These are phyloP conservation scores for Picea sitchensis DNA, from an alignment of 75 land plant genomes.

Conservation along the genomic window DNA sequence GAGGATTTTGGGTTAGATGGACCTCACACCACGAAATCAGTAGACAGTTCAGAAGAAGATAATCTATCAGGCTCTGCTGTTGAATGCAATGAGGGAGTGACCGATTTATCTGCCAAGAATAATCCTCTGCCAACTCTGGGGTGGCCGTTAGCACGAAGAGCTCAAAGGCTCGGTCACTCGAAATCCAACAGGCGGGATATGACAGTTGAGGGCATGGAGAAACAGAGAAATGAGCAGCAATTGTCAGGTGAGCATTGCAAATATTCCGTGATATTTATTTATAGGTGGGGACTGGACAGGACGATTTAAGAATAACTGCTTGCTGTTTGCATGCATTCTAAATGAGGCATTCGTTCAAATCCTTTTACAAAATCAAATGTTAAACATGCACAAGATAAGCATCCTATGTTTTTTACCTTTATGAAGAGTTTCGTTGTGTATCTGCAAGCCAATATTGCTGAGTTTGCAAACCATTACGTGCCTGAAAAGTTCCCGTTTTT, in stretches of 20 bases:
- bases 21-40: not conserved
- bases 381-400: not conserved
- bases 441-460: too few species aligned
- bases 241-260: not conserved
- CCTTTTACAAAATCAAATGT: not conserved
- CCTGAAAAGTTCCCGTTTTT: too few species aligned
- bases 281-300: not conserved
- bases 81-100: not conserved
- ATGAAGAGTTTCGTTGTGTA: too few species aligned
- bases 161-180: not conserved
- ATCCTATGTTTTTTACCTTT: not conserved
- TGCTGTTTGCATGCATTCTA: not conserved
- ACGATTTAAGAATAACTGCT: too few species aligned
- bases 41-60: not conserved
- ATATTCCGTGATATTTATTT: not conserved
- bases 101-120: too few species aligned
- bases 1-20: not conserved
- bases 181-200: not conserved
- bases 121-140: not conserved
- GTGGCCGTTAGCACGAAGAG: slow-evolving; percentile 5
- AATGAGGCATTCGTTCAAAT: not conserved
- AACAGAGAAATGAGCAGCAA: not conserved
- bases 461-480: too few species aligned
- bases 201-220: not conserved
- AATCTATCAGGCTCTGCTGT: not conserved